phyloP scores from a whole-genome alignment of 345 rosid species.

The Acer campestre region DNA sequence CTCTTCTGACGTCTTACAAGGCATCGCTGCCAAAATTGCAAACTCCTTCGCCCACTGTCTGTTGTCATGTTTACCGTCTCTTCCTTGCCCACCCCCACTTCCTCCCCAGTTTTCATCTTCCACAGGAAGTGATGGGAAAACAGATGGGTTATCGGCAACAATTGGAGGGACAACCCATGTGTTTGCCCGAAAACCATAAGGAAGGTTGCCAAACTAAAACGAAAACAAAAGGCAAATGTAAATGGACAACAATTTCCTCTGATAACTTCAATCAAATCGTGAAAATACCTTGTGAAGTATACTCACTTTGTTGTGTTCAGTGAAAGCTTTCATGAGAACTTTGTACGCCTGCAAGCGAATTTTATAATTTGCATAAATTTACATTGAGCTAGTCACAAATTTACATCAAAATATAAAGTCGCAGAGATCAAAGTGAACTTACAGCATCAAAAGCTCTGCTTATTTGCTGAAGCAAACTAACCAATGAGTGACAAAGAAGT shows the following conservation, averaged over 20 bases:
- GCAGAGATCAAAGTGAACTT: constrained; percentile 25
- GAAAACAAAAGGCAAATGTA: background rate
- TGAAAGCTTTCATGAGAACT: constrained; percentile 85
- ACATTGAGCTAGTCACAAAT: background rate
- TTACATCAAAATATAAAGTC: background rate
- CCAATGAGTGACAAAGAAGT: constrained; percentile 69
- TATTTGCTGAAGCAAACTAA: constrained; percentile 79
- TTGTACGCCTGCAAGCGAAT: constrained; percentile 77
- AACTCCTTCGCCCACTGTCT: constrained; percentile 87
- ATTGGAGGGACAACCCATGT: constrained; percentile 96
- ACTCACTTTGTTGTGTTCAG: constrained; percentile 85
- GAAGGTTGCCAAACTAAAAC: constrained; percentile 93
- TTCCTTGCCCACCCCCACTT: constrained; percentile 83
- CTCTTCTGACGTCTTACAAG: constrained; percentile 94
- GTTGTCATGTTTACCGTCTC: constrained; percentile 61
- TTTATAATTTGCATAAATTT: background rate
- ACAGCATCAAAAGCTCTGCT: constrained; percentile 84
- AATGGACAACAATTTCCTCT: constrained; percentile 8
- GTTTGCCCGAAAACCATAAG: constrained; percentile 91
- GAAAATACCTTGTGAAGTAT: background rate
- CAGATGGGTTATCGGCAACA: constrained; percentile 71
- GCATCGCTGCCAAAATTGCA: constrained; percentile 87
- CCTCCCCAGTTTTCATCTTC: constrained; percentile 98
- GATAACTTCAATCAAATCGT: background rate
- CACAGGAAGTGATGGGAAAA: constrained; percentile 69